A percentile compares a stretch with the other conserved stretches of the same genome.
phyloP scores from a whole-genome alignment of 495 filamentous ascomycete genomes.

The Hypoxylon subgilvum region DNA sequence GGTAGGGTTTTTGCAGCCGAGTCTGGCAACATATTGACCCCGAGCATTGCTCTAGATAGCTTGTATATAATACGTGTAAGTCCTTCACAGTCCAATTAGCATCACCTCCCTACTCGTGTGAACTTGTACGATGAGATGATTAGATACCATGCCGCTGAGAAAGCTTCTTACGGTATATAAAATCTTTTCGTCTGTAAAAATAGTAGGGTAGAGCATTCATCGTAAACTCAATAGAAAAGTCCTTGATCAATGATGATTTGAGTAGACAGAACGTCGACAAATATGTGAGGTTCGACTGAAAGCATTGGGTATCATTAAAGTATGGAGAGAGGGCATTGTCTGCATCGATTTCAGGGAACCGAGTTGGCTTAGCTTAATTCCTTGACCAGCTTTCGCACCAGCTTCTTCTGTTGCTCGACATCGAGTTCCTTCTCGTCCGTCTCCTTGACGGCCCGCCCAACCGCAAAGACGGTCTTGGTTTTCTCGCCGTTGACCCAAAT shows the following conservation, averaged over 20 bases:
- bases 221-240: background rate
- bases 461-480: slow-evolving; percentile 67
- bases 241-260: background rate
- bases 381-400: slow-evolving; percentile 69
- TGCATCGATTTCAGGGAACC: background rate
- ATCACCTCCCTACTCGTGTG: too few relatives aligned
- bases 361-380: slow-evolving; percentile 48
- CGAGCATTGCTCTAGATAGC: too few relatives aligned
- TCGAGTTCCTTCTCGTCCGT: slow-evolving; percentile 72
- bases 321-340: slow-evolving; percentile 20
- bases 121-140: too few relatives aligned
- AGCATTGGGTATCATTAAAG: slow-evolving; percentile 32
- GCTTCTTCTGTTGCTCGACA: slow-evolving; percentile 76
- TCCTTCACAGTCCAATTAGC: too few relatives aligned
- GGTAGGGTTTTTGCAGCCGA: too few relatives aligned
- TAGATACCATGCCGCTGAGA: too few relatives aligned
- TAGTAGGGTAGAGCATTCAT: too few relatives aligned
- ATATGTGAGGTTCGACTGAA: background rate
- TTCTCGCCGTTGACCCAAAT: slow-evolving; percentile 85
- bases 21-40: too few relatives aligned
- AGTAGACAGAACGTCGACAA: too few relatives aligned
- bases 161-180: too few relatives aligned
- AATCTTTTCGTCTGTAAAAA: too few relatives aligned
- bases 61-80: too few relatives aligned
- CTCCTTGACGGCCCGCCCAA: slow-evolving; percentile 80